Evolutionary conservation across 73 alveolate genomes (phyloP).

Genomic region (Blepharisma japonicum): DNA sequence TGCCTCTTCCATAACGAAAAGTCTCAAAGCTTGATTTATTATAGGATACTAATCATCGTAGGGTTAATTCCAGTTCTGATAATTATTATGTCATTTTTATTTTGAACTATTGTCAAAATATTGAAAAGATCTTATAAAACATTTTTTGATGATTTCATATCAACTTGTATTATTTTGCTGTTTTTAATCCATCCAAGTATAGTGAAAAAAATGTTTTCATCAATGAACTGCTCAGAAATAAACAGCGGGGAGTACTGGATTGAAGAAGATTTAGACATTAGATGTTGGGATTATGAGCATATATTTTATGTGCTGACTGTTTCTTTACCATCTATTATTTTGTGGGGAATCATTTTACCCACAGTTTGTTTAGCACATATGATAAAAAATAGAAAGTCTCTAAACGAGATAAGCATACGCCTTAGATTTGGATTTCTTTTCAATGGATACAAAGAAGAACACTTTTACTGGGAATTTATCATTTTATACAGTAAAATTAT

Average conservation of each 20-base stretch:
- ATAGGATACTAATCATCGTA: constrained; percentile 35
- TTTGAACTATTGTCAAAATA: constrained; percentile 39
- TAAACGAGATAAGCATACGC: neutral
- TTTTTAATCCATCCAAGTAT: constrained; percentile 59
- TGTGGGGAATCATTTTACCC: constrained; percentile 28
- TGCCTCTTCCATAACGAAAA: constrained; percentile 41
- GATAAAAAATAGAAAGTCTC: neutral
- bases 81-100: neutral
- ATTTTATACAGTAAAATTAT: constrained; percentile 54
- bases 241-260: constrained; percentile 38
- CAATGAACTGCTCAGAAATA: constrained; percentile 49
- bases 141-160: constrained; percentile 34
- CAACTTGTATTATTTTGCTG: constrained; percentile 46
- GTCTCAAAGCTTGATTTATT: constrained; percentile 21
- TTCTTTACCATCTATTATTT: constrained; percentile 48
- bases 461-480: constrained; percentile 59
- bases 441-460: constrained; percentile 55
- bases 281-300: constrained; percentile 44
- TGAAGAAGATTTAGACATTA: constrained; percentile 39
- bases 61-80: constrained; percentile 41
- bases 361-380: neutral
- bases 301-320: neutral
- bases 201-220: constrained; percentile 47
- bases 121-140: constrained; percentile 24
- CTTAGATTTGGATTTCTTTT: constrained; percentile 58